A percentile compares a stretch with the other conserved stretches of the same genome.
phyloP scores from a whole-genome alignment of 805 yeast species.

The Isabelozyma rhagii region DNA sequence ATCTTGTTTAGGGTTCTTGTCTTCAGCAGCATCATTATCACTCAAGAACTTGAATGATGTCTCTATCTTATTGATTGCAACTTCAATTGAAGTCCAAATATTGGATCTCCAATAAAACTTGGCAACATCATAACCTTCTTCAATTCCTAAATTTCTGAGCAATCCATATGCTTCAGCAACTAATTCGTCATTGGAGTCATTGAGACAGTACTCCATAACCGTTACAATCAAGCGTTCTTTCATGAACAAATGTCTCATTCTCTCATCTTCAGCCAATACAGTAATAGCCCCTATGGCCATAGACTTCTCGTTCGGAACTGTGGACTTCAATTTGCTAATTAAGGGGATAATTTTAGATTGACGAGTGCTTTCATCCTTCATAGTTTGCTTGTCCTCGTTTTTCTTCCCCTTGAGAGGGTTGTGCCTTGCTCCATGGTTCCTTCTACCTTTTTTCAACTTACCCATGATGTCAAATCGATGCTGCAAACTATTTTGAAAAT shows the following conservation, averaged over 20 bases:
- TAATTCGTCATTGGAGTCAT: slow-evolving; percentile 68
- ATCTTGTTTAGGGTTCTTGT: slow-evolving; percentile 21
- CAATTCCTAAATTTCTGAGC: slow-evolving; percentile 73
- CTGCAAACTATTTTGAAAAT: not conserved
- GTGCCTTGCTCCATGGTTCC: slow-evolving; percentile 30
- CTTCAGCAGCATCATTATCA: slow-evolving; percentile 13
- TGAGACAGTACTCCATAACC: slow-evolving; percentile 60
- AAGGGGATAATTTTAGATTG: slow-evolving; percentile 65
- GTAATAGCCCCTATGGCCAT: slow-evolving; percentile 75
- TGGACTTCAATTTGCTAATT: slow-evolving; percentile 58
- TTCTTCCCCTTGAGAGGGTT: slow-evolving; percentile 30
- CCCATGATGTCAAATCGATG: slow-evolving; percentile 48
- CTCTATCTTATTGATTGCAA: slow-evolving; percentile 49
- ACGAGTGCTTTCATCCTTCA: slow-evolving; percentile 46
- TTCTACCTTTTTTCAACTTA: slow-evolving; percentile 63
- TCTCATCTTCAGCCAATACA: slow-evolving; percentile 65
- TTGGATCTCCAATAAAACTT: slow-evolving; percentile 73
- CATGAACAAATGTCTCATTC: slow-evolving; percentile 58
- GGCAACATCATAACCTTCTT: slow-evolving; percentile 84
- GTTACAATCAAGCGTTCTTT: slow-evolving; percentile 69
- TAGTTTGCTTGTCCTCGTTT: slow-evolving; percentile 12
- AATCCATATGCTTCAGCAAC: slow-evolving; percentile 80
- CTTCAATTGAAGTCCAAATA: slow-evolving; percentile 62
- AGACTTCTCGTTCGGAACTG: slow-evolving; percentile 67
- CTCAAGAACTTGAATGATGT: slow-evolving; percentile 45